Percentiles rank a stretch among this genome's conserved stretches.
Evolutionary conservation across 2,329 filamentous ascomycete species (phyloP).

Genomic region (Leptographium flavum): DNA sequence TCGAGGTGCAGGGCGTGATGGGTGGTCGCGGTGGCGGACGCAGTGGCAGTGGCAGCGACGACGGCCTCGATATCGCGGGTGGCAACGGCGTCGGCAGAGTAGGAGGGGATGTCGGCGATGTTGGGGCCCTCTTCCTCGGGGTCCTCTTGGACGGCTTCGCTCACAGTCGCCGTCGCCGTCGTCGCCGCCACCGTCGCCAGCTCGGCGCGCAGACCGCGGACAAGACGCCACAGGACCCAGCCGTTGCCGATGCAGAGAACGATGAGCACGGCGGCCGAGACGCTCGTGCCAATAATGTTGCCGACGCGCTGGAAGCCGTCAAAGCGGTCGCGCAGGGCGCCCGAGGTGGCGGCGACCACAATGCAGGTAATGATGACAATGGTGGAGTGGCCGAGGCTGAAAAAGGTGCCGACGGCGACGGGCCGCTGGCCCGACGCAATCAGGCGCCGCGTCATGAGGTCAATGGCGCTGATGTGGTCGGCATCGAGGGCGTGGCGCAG

Average conservation of each 20-base stretch:
- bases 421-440: constrained; percentile 74
- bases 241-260: constrained; percentile 71
- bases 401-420: constrained; percentile 87
- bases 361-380: constrained; percentile 84
- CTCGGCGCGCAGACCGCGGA: constrained; percentile 51
- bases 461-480: constrained; percentile 80
- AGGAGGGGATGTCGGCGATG: no score
- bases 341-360: constrained; percentile 80
- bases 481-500: constrained; percentile 92
- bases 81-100: constrained; percentile 7
- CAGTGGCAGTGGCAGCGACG: background rate
- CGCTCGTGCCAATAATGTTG: constrained; percentile 76
- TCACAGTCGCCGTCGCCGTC: constrained; percentile 14
- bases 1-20: constrained; percentile 59
- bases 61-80: constrained; percentile 4
- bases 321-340: constrained; percentile 68
- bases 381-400: constrained; percentile 85
- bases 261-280: constrained; percentile 72
- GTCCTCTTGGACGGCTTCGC: background rate
- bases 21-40: constrained; percentile 19
- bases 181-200: constrained; percentile 24
- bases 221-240: constrained; percentile 69
- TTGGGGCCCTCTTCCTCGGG: no score
- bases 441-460: constrained; percentile 83
- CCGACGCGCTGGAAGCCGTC: constrained; percentile 67